Conservation (phyloP, 106 monocot genomes). For the Allium cepa region DNA sequence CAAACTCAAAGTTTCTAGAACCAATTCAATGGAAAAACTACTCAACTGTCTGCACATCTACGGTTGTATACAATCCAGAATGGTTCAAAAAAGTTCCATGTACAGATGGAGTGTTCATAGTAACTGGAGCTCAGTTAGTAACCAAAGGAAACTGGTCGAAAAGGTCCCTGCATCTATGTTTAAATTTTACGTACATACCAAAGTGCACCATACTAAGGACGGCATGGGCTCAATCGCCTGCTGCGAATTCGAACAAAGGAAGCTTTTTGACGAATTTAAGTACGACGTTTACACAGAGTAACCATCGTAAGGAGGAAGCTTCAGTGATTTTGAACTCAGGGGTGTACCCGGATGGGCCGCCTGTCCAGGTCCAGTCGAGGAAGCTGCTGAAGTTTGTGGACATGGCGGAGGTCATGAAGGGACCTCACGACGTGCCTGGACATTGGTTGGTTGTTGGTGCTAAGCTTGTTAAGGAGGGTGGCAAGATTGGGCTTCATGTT, state of each 20-base stretch:
- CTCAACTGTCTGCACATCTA: conserved; percentile 51
- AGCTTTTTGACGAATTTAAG: conserved; percentile 69
- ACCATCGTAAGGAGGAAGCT: conserved; percentile 29
- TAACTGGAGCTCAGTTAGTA: conserved; percentile 78
- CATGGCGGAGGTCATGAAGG: conserved; percentile 61
- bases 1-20: conserved; percentile 40
- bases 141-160: conserved; percentile 69
- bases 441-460: conserved; percentile 91
- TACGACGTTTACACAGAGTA: conserved; percentile 57
- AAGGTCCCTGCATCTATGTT: conserved; percentile 65
- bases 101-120: conserved; percentile 50
- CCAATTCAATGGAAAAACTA: conserved; percentile 76
- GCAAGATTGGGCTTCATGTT: conserved; percentile 71
- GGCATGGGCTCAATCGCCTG: conserved; percentile 43
- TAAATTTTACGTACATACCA: conserved; percentile 64
- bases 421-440: conserved; percentile 84
- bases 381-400: conserved; percentile 76
- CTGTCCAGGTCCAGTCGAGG: conserved; percentile 60
- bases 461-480: conserved; percentile 69
- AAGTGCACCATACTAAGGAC: conserved; percentile 56
- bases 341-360: conserved; percentile 74
- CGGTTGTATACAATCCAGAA: conserved; percentile 53
- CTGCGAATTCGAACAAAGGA: conserved; percentile 35
- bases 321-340: conserved; percentile 59
- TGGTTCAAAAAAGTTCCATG: conserved; percentile 46